phyloP scores from a whole-genome alignment of 2,329 filamentous ascomycete species.

The Trematosphaeria pertusa region DNA sequence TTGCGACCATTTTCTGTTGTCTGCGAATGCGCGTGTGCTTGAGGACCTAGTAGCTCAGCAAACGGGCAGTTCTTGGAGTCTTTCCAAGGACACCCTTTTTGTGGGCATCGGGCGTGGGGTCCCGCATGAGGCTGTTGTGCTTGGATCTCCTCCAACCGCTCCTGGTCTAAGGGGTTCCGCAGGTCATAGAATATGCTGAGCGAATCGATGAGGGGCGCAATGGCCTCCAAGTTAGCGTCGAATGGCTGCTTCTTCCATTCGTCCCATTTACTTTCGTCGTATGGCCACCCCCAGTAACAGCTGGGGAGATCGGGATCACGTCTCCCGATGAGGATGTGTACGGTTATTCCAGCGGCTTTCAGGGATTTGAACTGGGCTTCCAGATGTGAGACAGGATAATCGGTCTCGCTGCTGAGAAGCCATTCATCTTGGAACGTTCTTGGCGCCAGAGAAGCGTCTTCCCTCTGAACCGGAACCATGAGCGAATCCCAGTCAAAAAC shows the following conservation, averaged over 20 bases:
- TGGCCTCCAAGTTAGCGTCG: slow-evolving; percentile 19
- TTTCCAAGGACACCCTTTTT: slow-evolving; percentile 14
- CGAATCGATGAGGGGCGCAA: slow-evolving; percentile 24
- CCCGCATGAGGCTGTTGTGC: slow-evolving; percentile 6
- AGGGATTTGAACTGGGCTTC: slow-evolving; percentile 16
- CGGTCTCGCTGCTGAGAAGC: neutral
- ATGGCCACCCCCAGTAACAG: slow-evolving; percentile 35
- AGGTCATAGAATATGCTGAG: slow-evolving; percentile 36
- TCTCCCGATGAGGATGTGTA: slow-evolving; percentile 32
- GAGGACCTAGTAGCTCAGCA: slow-evolving; percentile 1
- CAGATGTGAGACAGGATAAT: slow-evolving; percentile 1
- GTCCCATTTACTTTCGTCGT: slow-evolving; percentile 19
- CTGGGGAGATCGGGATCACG: slow-evolving; percentile 20
- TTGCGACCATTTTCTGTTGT: neutral
- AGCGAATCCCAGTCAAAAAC: slow-evolving; percentile 38
- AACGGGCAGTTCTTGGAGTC: slow-evolving; percentile 8
- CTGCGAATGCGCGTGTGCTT: slow-evolving; percentile 5
- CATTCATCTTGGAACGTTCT: too few relatives aligned
- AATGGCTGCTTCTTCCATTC: slow-evolving; percentile 17
- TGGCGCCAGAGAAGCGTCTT: too few relatives aligned
- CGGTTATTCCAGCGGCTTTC: slow-evolving; percentile 21
- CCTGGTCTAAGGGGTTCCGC: slow-evolving; percentile 24
- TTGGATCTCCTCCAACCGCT: slow-evolving; percentile 22
- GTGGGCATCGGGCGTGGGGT: slow-evolving; percentile 17
- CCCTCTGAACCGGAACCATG: slow-evolving; percentile 19